Conservation (phyloP, 2,329 filamentous ascomycete genomes). For the Colletotrichum kahawae region DNA sequence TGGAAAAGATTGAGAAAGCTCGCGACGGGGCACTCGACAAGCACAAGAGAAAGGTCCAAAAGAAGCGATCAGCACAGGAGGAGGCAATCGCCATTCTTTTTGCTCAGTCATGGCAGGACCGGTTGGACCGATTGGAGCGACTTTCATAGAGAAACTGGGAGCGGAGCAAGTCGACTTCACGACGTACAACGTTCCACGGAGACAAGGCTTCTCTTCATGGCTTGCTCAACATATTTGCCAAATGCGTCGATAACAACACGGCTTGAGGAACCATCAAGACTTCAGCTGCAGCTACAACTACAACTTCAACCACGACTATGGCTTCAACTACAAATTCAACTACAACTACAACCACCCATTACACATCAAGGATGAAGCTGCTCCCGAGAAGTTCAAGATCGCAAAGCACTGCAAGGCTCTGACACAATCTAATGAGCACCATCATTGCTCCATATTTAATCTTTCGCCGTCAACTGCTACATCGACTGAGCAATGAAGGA, state of each 20-base stretch:
- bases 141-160: rapidly evolving
- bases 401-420: neutral
- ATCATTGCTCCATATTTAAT: neutral
- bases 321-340: neutral
- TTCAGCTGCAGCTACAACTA: neutral
- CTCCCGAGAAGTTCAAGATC: neutral
- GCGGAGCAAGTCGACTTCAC: neutral
- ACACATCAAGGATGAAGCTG: neutral
- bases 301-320: too few relatives aligned
- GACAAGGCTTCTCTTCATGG: neutral
- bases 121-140: neutral
- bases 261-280: too few relatives aligned
- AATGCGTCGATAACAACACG: neutral
- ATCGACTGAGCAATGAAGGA: neutral
- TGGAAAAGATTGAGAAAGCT: neutral
- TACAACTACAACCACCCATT: too few relatives aligned
- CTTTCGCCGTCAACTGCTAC: neutral
- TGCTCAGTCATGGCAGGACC: neutral
- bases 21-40: neutral
- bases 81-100: neutral
- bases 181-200: rapidly evolving
- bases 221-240: neutral
- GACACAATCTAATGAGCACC: neutral
- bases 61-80: neutral
- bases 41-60: neutral